These are phyloP conservation scores for Schizochytrium sp. DNA, from an alignment of 108 stramenopile genomes.

Conservation along the genomic window DNA sequence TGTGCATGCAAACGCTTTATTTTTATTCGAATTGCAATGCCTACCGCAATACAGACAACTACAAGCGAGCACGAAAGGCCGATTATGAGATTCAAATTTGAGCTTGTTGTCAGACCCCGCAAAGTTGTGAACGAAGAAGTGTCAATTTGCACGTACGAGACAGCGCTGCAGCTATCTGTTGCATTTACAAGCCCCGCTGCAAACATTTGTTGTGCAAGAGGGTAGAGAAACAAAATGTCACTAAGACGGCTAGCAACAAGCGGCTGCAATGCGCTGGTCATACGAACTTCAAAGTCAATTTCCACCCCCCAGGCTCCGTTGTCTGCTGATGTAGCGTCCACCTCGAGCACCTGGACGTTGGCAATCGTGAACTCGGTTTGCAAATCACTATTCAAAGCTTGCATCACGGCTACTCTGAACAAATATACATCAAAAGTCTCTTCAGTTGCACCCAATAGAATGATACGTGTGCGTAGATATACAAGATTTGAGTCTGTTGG, in stretches of 20 bases:
- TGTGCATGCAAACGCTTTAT: neutral
- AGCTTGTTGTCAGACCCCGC: neutral
- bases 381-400: neutral
- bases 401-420: neutral
- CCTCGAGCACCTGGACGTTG: slow-evolving; percentile 17
- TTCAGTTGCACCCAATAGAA: neutral
- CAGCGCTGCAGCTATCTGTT: slow-evolving; percentile 20
- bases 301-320: neutral
- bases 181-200: neutral
- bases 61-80: neutral
- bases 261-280: neutral
- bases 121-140: neutral
- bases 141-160: neutral
- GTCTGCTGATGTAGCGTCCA: too few relatives aligned
- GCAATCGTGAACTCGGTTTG: neutral
- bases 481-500: neutral
- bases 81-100: neutral
- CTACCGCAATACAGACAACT: neutral
- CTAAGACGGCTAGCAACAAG: neutral
- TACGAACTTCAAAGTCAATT: neutral
- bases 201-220: slow-evolving; percentile 2
- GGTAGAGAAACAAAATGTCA: neutral
- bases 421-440: neutral
- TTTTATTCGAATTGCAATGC: neutral
- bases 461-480: neutral